Evolutionary conservation across 1,284 basidiomycete species (phyloP), one percentile per base, ranked within the genome.

Genomic region (Trametes versicolor): DNA sequence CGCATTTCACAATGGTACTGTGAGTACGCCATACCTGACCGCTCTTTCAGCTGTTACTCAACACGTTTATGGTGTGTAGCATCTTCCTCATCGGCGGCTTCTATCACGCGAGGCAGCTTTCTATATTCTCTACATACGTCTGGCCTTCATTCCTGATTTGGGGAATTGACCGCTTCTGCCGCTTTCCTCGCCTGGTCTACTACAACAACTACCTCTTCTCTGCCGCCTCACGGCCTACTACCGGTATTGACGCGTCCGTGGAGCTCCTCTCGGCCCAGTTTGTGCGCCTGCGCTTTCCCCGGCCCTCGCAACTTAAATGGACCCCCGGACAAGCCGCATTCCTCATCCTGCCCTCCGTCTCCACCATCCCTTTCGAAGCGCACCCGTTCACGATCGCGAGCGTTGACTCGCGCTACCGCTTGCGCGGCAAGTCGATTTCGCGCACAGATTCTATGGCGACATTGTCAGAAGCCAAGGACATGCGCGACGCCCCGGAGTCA

Each of bases 71-170:
- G 39, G 7, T 39, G 12, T 43, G 41, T 17, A 47, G 73, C 21
- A 54, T 71, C 47, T 55, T 72, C 50, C 66, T 72, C 37, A 47
- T 73, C 23, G 71, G 68, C 17, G 72, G 51, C 2, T 73, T 70
- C 64, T 68, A 68, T 68, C 86, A 87, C 67, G 73, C 77, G 27
- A 62, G 65, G 13, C 69, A 72, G 23, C 54, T 60, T 25, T 50
- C 63, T 17, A 73, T 55, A 19, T 48, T 66, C 48, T 62, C 47
- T 1, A 39, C 29, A 7, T 84, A 83, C 68, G 71, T 85, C 37
- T 85, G 84, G 84, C 86, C 88, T 9, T 80, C 82, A 0, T 81
- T 89, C 75, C 75, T 89, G 68, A 73, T 91, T 29, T 92, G 90
- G 90, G 87, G 78, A 0, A 71, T 89, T 43, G 90, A 92, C 73